Percentiles rank a stretch among this genome's conserved stretches.
Conservation (phyloP, 2,329 filamentous ascomycete genomes). For the Fusarium tuaranense region DNA sequence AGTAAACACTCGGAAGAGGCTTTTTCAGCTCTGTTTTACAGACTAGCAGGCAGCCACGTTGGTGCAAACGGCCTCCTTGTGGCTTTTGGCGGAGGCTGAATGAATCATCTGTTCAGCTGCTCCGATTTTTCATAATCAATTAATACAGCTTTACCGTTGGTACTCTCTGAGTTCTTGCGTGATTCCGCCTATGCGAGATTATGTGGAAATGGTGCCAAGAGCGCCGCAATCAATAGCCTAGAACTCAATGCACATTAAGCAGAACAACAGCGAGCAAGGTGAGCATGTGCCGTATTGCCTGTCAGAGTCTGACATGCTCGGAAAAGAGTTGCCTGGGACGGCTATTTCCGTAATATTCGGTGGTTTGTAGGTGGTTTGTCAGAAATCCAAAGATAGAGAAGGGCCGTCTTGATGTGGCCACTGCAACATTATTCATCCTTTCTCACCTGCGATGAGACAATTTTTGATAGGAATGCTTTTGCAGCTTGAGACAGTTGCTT, state of each 20-base stretch:
- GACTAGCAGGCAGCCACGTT: background rate
- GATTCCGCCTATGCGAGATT: background rate
- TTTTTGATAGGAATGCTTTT: background rate
- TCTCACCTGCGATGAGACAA: background rate
- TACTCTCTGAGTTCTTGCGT: background rate
- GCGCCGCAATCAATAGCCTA: background rate
- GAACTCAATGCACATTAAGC: background rate
- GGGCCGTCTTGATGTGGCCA: background rate
- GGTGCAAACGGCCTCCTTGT: background rate
- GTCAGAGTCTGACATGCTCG: background rate
- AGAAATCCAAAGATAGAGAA: background rate
- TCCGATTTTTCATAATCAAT: background rate
- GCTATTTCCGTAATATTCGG: background rate
- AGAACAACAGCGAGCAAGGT: background rate
- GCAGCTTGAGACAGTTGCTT: background rate
- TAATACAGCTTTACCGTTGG: background rate
- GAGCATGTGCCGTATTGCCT: background rate
- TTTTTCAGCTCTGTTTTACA: background rate
- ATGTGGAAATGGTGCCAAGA: background rate
- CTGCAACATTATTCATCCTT: background rate
- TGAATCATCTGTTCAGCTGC: background rate
- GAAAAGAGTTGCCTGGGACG: background rate
- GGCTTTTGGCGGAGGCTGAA: background rate
- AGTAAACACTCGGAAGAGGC: background rate
- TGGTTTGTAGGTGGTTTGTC: background rate